Evolutionary conservation across 345 rosid genomes (phyloP).

Genomic region (Eucalyptus pauciflora): DNA sequence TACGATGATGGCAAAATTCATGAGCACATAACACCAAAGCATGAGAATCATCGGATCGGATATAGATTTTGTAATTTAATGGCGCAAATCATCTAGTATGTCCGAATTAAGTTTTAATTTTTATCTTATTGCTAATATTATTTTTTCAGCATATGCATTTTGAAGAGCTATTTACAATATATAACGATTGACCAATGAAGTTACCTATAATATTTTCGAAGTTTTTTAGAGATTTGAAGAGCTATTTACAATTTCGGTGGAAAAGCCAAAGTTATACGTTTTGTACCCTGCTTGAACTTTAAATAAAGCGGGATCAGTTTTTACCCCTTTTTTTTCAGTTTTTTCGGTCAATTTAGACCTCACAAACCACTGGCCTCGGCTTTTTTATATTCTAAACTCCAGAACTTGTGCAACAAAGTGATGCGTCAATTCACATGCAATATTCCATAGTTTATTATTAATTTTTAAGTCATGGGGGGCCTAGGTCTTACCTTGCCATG

Average conservation of each 20-base stretch:
- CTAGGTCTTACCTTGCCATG: too few species aligned
- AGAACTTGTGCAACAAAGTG: background rate
- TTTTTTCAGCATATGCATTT: too few species aligned
- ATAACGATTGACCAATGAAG: background rate
- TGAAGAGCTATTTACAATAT: background rate
- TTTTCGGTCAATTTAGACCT: background rate
- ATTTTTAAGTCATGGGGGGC: background rate
- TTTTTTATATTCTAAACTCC: background rate
- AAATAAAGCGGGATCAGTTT: fast-evolving
- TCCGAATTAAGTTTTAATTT: too few species aligned
- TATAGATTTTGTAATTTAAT: too few species aligned
- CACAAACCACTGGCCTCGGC: background rate
- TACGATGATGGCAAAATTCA: too few species aligned
- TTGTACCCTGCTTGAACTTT: background rate
- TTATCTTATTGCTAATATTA: too few species aligned
- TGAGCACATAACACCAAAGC: too few species aligned
- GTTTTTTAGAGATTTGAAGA: background rate
- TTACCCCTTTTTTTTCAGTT: background rate
- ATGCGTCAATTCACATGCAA: too few species aligned
- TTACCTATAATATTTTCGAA: background rate
- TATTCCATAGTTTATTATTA: too few species aligned
- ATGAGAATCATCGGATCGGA: too few species aligned
- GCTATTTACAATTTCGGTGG: background rate
- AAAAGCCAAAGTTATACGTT: background rate
- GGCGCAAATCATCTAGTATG: too few species aligned